These are phyloP conservation scores for Venturia nashicola DNA, from an alignment of 2,329 filamentous ascomycete species.

Conservation along the genomic window DNA sequence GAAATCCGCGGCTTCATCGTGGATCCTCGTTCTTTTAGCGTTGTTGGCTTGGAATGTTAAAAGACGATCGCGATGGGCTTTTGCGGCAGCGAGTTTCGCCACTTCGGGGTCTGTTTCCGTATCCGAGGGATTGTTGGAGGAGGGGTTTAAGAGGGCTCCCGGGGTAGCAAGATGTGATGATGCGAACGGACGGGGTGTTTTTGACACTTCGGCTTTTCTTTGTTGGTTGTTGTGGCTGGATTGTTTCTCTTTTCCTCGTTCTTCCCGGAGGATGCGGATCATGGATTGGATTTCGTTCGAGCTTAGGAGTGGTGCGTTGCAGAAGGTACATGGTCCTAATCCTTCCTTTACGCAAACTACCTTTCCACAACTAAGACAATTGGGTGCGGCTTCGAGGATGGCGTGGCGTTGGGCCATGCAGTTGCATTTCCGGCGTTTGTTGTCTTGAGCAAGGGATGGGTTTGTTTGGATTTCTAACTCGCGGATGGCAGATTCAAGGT, in stretches of 20 bases:
- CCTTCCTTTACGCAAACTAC: constrained; percentile 93
- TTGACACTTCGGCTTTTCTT: constrained; percentile 50
- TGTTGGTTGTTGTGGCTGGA: constrained; percentile 63
- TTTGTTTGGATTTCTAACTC: constrained; percentile 87
- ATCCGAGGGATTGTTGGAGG: constrained; percentile 17
- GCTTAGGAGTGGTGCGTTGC: constrained; percentile 60
- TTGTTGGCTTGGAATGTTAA: constrained; percentile 78
- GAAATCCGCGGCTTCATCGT: constrained; percentile 72
- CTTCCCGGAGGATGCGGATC: constrained; percentile 69
- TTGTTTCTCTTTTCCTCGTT: constrained; percentile 80
- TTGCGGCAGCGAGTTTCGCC: constrained; percentile 52
- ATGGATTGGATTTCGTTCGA: constrained; percentile 69
- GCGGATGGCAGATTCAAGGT: constrained; percentile 67
- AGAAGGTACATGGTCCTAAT: constrained; percentile 87
- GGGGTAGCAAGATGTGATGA: constrained; percentile 27
- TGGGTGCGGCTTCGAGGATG: constrained; percentile 80
- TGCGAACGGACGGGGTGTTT: constrained; percentile 45
- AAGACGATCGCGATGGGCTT: constrained; percentile 68
- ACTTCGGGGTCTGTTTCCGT: constrained; percentile 30
- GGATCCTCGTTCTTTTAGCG: constrained; percentile 67
- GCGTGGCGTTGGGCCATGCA: constrained; percentile 84
- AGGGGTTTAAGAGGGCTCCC: constrained; percentile 20
- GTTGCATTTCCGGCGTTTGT: constrained; percentile 57
- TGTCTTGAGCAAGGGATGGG: constrained; percentile 50
- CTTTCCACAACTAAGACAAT: constrained; percentile 86